Base-by-base conservation (phyloP, 2,329 filamentous ascomycete species). In the Colletotrichum sp. region DNA sequence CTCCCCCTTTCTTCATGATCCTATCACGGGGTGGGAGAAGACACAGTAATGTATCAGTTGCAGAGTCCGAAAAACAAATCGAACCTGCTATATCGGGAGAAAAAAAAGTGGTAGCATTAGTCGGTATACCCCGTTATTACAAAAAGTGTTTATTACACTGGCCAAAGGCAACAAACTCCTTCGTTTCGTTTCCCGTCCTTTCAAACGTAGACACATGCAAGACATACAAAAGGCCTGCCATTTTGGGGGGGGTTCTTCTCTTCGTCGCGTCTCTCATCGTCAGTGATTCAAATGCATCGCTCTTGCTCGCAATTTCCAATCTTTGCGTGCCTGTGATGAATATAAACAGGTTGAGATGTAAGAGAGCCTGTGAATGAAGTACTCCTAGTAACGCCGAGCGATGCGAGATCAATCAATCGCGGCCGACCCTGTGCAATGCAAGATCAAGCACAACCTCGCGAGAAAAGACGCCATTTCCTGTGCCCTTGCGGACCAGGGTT, bases 301-400 rank as follows among this genome's bases (percentile, higher is more conserved):
- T 32, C 18, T 32, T 34, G 30, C 58, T 30, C 18, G 28, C 30
- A 61, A 24, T 32, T 8, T 60, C 30, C 18, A 30, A 32, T 16
- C 58, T 34, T 32, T n/a, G 58, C 58, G 28, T 48, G 43, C 58
- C 30, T n/a, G 26, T 61, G 8, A 21, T 21, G 43, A 48, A 48
- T 48, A 48, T 13, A 21, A 48, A 48, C 43, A 21, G 43, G n/a
- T 21, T 48, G 43, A 48, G n/a, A 21, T 21, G n/a, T 21, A 13
- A 13, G 43, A 48, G n/a, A 48, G 43, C 43, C n/a, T 48, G 10
- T 21, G 43, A 55, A 30, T 36, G 21, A 26, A 28, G 48, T 58
- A 68, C 43, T 64, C 63, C 70, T 48, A 24, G 24, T 48, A 67
- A 70, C 73, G 73, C 70, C 70, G 32, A 64, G 70, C 43, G 63